These are phyloP conservation scores for Nephelium lappaceum DNA, from an alignment of 345 rosid species.

Conservation along the genomic window DNA sequence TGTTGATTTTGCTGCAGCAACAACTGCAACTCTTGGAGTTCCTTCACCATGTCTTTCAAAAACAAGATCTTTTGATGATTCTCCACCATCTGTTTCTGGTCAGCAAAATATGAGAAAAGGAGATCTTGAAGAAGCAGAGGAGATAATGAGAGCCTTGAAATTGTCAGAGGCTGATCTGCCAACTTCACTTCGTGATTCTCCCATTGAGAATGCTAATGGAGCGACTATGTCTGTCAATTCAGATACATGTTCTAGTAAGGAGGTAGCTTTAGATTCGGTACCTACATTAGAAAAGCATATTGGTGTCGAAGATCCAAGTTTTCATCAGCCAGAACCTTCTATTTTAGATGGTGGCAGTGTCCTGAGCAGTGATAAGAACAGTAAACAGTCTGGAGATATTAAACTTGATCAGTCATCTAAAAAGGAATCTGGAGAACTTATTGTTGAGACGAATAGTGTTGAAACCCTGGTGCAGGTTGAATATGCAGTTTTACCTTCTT, in stretches of 20 bases:
- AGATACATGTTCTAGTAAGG: constrained; percentile 34
- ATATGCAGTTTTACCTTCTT: constrained; percentile 30
- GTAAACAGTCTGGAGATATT: constrained; percentile 31
- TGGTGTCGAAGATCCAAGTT: constrained; percentile 28
- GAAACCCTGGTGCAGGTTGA: constrained; percentile 33
- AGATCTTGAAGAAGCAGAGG: constrained; percentile 84
- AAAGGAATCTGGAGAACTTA: constrained; percentile 30
- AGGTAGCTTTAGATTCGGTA: constrained; percentile 22
- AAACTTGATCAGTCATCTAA: constrained; percentile 36
- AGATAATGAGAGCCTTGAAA: constrained; percentile 65
- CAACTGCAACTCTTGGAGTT: constrained; percentile 90
- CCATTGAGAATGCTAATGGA: constrained; percentile 28
- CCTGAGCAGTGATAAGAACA: constrained; percentile 31
- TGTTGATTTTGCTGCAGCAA: constrained; percentile 97
- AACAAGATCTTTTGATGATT: constrained; percentile 73
- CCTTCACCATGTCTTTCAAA: constrained; percentile 91
- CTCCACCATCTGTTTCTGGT: constrained; percentile 62
- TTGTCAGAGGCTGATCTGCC: constrained; percentile 59
- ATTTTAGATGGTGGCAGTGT: constrained; percentile 30
- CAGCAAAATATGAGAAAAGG: constrained; percentile 54
- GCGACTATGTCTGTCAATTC: constrained; percentile 38
- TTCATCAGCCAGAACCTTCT: constrained; percentile 35
- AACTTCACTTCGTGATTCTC: constrained; percentile 27
- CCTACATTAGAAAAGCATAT: constrained; percentile 26
- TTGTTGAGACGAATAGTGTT: constrained; percentile 24